Conservation (phyloP, 2,329 filamentous ascomycete species). For the Falciphora oryzae region DNA sequence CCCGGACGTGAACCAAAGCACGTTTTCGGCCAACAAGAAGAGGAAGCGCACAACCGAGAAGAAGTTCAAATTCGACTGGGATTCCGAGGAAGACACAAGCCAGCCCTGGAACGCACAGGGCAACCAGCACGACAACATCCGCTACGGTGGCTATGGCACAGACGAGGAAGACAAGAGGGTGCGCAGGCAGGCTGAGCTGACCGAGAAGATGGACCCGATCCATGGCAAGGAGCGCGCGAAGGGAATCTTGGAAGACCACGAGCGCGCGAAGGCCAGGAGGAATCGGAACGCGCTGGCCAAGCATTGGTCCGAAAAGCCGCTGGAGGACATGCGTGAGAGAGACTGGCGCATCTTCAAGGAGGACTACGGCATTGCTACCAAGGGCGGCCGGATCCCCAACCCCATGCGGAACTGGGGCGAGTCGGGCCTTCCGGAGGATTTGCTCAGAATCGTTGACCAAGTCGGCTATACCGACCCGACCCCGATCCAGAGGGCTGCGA, state of each 20-base stretch:
- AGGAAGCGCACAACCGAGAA: slow-evolving; percentile 85
- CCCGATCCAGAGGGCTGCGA: slow-evolving; percentile 87
- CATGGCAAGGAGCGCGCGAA: slow-evolving; percentile 70
- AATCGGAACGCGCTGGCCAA: slow-evolving; percentile 74
- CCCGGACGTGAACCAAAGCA: slow-evolving; percentile 73
- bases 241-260: slow-evolving; percentile 80
- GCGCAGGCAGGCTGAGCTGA: slow-evolving; percentile 56
- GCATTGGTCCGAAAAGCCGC: slow-evolving; percentile 90
- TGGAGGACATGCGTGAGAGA: slow-evolving; percentile 91
- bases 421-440: slow-evolving; percentile 67
- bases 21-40: slow-evolving; percentile 94
- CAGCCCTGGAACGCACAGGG: slow-evolving; percentile 67
- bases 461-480: slow-evolving; percentile 92
- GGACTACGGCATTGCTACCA: slow-evolving; percentile 94
- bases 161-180: slow-evolving; percentile 46
- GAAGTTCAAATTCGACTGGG: slow-evolving; percentile 99
- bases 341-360: slow-evolving; percentile 99
- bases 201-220: slow-evolving; percentile 70
- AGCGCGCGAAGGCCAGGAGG: slow-evolving; percentile 67
- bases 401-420: slow-evolving; percentile 95
- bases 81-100: slow-evolving; percentile 87
- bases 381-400: slow-evolving; percentile 86
- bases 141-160: slow-evolving; percentile 46
- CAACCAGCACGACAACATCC: slow-evolving; percentile 50
- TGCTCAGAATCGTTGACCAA: slow-evolving; percentile 75